A percentile compares a stretch with the other conserved stretches of the same genome.
phyloP scores from a whole-genome alignment of 192 early-diverging fungal species.

The Coemansia sp. region DNA sequence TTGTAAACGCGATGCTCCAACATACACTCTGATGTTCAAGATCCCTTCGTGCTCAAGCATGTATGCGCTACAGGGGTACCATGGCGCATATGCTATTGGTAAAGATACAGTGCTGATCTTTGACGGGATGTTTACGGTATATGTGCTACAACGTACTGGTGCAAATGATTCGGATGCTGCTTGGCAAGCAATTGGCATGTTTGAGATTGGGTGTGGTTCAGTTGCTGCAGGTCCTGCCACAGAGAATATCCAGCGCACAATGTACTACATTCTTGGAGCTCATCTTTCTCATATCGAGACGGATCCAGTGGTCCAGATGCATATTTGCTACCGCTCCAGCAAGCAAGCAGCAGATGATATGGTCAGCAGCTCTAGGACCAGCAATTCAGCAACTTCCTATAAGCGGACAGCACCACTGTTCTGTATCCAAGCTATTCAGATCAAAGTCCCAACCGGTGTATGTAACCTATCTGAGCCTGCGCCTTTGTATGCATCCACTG shows the following conservation, averaged over 20 bases:
- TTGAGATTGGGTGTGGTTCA: constrained; percentile 32
- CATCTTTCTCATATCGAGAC: constrained; percentile 1
- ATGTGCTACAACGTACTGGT: constrained; percentile 15
- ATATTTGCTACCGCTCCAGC: constrained; percentile 23
- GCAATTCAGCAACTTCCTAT: too few relatives aligned
- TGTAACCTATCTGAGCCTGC: too few relatives aligned
- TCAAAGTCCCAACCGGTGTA: constrained; percentile 7
- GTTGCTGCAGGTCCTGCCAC: constrained; percentile 26
- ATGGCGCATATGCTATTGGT: constrained; percentile 19
- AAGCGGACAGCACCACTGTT: constrained; percentile 15
- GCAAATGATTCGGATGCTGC: not conserved
- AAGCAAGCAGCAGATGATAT: constrained; percentile 1
- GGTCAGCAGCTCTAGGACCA: not conserved
- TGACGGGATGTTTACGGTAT: constrained; percentile 33
- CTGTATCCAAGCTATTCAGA: constrained; percentile 30
- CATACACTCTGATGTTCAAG: constrained; percentile 18
- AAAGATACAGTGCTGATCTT: constrained; percentile 21
- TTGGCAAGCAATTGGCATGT: constrained; percentile 20
- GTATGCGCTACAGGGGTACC: constrained; percentile 30
- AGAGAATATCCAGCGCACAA: constrained; percentile 3
- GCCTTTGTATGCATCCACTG: not conserved
- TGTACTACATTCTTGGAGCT: constrained; percentile 33
- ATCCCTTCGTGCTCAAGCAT: constrained; percentile 18
- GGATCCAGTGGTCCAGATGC: constrained; percentile 13
- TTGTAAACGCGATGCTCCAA: not conserved